Conservation (phyloP, 2,329 filamentous ascomycete species). For the Fusarium poae region DNA sequence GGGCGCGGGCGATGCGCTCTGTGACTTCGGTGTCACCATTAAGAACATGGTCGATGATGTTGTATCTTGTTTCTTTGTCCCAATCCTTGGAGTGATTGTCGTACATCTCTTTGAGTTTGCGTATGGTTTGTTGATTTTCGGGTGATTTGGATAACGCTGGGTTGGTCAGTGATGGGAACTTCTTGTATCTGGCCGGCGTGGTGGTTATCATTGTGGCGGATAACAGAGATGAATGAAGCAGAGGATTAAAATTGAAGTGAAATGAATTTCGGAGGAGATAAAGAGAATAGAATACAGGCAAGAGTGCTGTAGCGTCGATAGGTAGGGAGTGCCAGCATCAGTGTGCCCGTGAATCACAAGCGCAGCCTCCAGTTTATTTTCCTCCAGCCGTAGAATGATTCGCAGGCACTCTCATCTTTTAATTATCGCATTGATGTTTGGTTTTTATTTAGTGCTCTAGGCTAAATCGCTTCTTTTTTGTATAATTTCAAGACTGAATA, state of each 20-base stretch:
- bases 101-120: background rate
- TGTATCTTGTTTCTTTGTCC: background rate
- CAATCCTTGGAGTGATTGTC: slow-evolving; percentile 1
- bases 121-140: background rate
- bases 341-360: background rate
- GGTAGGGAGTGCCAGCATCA: background rate
- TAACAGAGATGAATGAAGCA: background rate
- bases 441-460: background rate
- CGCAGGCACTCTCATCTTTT: background rate
- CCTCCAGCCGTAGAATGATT: background rate
- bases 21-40: background rate
- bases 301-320: background rate
- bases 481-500: no score
- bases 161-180: background rate
- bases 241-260: background rate
- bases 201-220: background rate
- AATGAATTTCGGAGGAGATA: no score
- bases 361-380: background rate
- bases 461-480: background rate
- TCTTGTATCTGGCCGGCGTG: background rate
- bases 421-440: no score
- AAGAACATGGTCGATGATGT: background rate
- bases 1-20: background rate
- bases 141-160: background rate
- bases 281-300: background rate